Evolutionary conservation across 305 asterid species (phyloP).

Genomic region (Solanum hybrid): DNA sequence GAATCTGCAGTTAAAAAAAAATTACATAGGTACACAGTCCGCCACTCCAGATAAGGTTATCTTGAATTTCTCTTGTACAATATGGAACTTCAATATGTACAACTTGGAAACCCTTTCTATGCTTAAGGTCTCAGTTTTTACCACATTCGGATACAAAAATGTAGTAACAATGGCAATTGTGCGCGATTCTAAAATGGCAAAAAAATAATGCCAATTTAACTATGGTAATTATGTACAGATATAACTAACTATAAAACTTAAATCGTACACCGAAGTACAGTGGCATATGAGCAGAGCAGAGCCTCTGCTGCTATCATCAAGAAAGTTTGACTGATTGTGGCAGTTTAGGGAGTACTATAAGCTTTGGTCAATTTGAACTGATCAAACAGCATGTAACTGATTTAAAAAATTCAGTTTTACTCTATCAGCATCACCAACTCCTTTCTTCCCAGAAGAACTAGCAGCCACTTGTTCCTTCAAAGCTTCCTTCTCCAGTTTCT

Average conservation of each 20-base stretch:
- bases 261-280: neutral
- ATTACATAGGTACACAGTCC: neutral
- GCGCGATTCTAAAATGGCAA: neutral
- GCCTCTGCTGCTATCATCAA: neutral
- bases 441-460: conserved; percentile 59
- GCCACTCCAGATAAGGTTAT: neutral
- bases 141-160: neutral
- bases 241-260: neutral
- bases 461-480: conserved; percentile 72
- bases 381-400: conserved; percentile 1
- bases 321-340: neutral
- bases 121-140: neutral
- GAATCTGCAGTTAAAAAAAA: rapidly evolving
- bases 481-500: conserved; percentile 87
- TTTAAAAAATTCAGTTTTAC: neutral
- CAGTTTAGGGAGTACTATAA: neutral
- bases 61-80: neutral
- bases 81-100: neutral
- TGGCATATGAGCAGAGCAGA: neutral
- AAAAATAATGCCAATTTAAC: neutral
- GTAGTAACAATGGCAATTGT: neutral
- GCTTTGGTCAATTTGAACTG: neutral
- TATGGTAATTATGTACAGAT: neutral
- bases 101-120: neutral
- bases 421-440: conserved; percentile 55